Evolutionary conservation across 2,329 filamentous ascomycete species (phyloP).

Genomic region (Corynespora cassiicola): DNA sequence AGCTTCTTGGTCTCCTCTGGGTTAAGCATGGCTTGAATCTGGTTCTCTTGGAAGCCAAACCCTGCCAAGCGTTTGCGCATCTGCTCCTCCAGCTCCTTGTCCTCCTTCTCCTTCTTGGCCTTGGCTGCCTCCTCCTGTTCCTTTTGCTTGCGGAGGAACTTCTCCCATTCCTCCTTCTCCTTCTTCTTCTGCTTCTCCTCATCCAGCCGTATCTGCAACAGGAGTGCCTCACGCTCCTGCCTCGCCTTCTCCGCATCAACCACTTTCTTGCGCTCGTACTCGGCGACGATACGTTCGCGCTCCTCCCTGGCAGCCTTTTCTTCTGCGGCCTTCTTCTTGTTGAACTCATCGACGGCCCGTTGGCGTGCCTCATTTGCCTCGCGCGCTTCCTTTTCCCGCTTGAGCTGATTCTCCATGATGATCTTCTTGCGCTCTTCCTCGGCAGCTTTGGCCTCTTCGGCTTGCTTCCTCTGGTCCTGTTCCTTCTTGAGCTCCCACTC

Average conservation of each 20-base stretch:
- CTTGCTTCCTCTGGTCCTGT: conserved; percentile 27
- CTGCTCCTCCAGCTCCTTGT: conserved; percentile 51
- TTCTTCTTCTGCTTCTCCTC: conserved; percentile 48
- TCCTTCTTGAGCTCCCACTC: conserved; percentile 39
- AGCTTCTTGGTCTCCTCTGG: conserved; percentile 52
- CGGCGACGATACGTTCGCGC: conserved; percentile 40
- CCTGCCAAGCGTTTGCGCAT: conserved; percentile 54
- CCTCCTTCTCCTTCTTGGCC: conserved; percentile 45
- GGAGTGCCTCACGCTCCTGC: conserved; percentile 43
- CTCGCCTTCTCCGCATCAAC: conserved; percentile 45
- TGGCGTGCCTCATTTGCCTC: conserved; percentile 39
- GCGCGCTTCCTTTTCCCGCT: conserved; percentile 33
- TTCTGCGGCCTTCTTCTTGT: conserved; percentile 40
- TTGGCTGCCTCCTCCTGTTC: conserved; percentile 50
- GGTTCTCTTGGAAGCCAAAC: conserved; percentile 54
- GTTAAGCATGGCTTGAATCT: conserved; percentile 56
- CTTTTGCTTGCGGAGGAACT: conserved; percentile 48
- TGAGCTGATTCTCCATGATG: conserved; percentile 37
- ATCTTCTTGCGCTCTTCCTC: conserved; percentile 35
- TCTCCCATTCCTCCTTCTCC: conserved; percentile 52
- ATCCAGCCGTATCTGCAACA: conserved; percentile 48
- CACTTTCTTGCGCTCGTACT: conserved; percentile 44
- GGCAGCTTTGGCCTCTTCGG: conserved; percentile 9
- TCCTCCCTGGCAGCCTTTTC: conserved; percentile 36
- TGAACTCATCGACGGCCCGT: conserved; percentile 41